Percentiles rank a stretch among this genome's conserved stretches.
These are phyloP conservation scores for Epichloe gansuensis DNA, from an alignment of 2,329 filamentous ascomycete species.

Conservation along the genomic window DNA sequence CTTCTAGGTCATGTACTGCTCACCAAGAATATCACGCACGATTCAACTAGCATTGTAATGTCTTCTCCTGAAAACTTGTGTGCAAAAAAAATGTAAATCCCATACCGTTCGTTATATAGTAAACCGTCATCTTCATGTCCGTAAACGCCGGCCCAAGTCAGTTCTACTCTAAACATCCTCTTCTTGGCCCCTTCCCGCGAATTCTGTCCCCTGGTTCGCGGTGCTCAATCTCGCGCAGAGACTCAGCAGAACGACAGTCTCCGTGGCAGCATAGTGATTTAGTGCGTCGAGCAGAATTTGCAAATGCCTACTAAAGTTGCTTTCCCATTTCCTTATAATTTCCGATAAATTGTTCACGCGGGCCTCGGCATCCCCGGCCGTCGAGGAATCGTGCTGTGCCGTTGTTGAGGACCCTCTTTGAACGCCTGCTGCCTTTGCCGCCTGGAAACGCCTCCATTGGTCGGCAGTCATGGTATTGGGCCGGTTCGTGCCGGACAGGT, in stretches of 20 bases:
- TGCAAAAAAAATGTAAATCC: no score
- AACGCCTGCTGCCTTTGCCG: slow-evolving; percentile 23
- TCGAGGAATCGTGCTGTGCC: slow-evolving; percentile 3
- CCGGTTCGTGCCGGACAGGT: slow-evolving; percentile 49
- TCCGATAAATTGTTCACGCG: slow-evolving; percentile 70
- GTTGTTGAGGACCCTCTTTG: slow-evolving; percentile 13
- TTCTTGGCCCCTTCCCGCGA: slow-evolving; percentile 45
- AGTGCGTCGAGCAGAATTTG: slow-evolving; percentile 89
- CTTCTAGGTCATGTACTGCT: no score
- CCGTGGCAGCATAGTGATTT: slow-evolving; percentile 94
- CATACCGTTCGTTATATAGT: no score
- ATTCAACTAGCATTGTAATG: no score
- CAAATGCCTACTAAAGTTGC: slow-evolving; percentile 81
- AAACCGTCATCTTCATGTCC: no score
- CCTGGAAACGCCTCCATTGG: slow-evolving; percentile 47
- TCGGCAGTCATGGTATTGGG: slow-evolving; percentile 46
- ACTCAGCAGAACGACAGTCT: slow-evolving; percentile 86
- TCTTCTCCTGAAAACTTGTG: no score
- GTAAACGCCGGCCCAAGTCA: not conserved
- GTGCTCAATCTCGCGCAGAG: slow-evolving; percentile 73
- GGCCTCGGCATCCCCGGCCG: slow-evolving; percentile 26
- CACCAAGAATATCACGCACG: no score
- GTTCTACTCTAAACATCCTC: slow-evolving; percentile 28
- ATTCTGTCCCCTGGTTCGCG: slow-evolving; percentile 63
- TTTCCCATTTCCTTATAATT: slow-evolving; percentile 81